Evolutionary conservation across 306 rosid genomes (phyloP), one percentile per base, ranked within the genome.

Genomic region (Castanospermum australe): DNA sequence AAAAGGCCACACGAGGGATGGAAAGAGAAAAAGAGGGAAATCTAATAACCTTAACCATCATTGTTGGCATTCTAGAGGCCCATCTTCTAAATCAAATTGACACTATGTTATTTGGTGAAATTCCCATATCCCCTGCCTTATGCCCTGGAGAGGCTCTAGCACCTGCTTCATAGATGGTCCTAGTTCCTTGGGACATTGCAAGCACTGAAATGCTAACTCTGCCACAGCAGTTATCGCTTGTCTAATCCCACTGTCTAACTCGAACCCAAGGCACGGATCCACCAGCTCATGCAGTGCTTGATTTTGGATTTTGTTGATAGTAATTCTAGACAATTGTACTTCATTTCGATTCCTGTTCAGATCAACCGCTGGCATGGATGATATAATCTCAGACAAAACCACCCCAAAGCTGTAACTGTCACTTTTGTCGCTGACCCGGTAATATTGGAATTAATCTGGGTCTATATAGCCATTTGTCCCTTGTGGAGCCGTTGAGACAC

Each of bases 381-480:
- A 84, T 9, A 88, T 74, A 42, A 88, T 88, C 39, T 88, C 92
- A 36, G 83, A 32, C 50, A 88, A 30, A 22, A 88, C 90, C 59
- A 88, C 92, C 0, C 92, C 92, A 1, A 86, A 86, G 87, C 90
- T 86, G 39, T 56, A 88, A 5, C 86, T 88, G 28, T 88, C 92
- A 30, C 92, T 88, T 67, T 84, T 88, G 11, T 72, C 76, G 4
- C 87, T 84, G 1, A 88, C 87, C 74, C 83, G 87, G 56, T 84
- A 66, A 63, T 85, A 86, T 39, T 75, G 73, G 6, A 67, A 82
- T 60, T 86, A 86, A 18, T 86, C 90, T 0, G 92, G 90, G 64
- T 88, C 92, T 14, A 88, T 88, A 11, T 88, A 88, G 15, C 90
- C 92, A 0, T 86, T 88, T 67, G 92, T 88, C n/a, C 92, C 92